Evolutionary conservation across 2,329 filamentous ascomycete genomes (phyloP).

Genomic region (Aspergillus felis): DNA sequence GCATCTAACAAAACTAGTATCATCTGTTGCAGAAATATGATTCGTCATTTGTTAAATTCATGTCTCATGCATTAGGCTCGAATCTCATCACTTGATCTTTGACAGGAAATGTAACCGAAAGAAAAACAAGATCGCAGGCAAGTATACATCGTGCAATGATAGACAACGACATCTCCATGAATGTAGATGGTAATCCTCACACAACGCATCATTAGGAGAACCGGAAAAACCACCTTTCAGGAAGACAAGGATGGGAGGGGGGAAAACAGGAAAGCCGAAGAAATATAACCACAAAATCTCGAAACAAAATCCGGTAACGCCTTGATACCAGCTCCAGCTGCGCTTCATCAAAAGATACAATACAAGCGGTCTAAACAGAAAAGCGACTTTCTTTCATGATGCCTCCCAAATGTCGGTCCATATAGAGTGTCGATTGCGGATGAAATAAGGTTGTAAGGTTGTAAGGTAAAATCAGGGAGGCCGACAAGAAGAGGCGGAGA

Average conservation of each 20-base stretch:
- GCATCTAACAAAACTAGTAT: constrained; percentile 8
- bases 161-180: constrained; percentile 15
- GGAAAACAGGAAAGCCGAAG: constrained; percentile 10
- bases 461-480: neutral
- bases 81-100: constrained; percentile 16
- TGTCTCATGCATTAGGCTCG: constrained; percentile 21
- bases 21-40: constrained; percentile 4
- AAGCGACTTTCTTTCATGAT: constrained; percentile 12
- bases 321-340: constrained; percentile 13
- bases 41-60: constrained; percentile 18
- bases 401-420: constrained; percentile 5
- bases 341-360: constrained; percentile 15
- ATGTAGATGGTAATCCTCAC: constrained; percentile 13
- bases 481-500: constrained; percentile 4
- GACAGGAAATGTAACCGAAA: constrained; percentile 7
- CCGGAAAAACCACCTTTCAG: constrained; percentile 15
- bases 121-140: constrained; percentile 9
- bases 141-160: constrained; percentile 14
- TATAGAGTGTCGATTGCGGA: neutral
- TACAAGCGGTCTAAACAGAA: constrained; percentile 23
- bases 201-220: constrained; percentile 11
- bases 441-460: neutral
- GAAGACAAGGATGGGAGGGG: neutral
- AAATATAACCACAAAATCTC: constrained; percentile 16
- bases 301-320: constrained; percentile 11